Evolutionary conservation across 1,284 basidiomycete species (phyloP), one percentile per base, ranked within the genome.

Genomic region (Neonothopanus nambi): DNA sequence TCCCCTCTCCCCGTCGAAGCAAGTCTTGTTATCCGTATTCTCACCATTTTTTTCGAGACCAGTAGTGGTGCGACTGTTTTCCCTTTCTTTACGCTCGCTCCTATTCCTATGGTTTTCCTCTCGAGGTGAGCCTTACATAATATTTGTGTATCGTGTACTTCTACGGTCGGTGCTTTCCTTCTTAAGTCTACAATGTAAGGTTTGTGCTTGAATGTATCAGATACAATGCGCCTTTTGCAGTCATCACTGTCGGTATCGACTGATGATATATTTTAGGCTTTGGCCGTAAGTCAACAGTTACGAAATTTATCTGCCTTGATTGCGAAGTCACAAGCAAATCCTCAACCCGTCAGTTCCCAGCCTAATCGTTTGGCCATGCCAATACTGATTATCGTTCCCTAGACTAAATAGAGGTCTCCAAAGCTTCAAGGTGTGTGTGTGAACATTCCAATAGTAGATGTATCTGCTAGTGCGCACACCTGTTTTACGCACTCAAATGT

Each of bases 111-210:
- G 38, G 37, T 42, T 43, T 43, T 12, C 28, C 30, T 28, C 41
- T 41, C 35, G 52, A 54, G 52, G 52, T 54, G 46, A 54, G 52
- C 52, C 30, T 48, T 54, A 48, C n/a, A 54, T 48, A 36, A 35
- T 33, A 9, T 44, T 44, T 41, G 8, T 40, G 37, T 51, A 51
- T 37, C 24, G 45, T 54, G 52, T 54, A 54, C 21, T 48, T 36
- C 40, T 54, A 48, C 52, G 52, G 52, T 54, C 35, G 52, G 52
- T 54, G 49, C 33, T 54, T 48, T 41, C 28, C 43, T 18, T 45
- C 21, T 41, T 38, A 35, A 30, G 15, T 33, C 41, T 42, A 41
- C 28, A 38, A 53, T 41, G 44, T 45, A 42, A 51, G 50, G 50
- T 51, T 51, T 41, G 50, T 51, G 50, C 35, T 37, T 44, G 33